Conservation (phyloP, 352 stramenopile species). For the Phytopythium sindhum region DNA sequence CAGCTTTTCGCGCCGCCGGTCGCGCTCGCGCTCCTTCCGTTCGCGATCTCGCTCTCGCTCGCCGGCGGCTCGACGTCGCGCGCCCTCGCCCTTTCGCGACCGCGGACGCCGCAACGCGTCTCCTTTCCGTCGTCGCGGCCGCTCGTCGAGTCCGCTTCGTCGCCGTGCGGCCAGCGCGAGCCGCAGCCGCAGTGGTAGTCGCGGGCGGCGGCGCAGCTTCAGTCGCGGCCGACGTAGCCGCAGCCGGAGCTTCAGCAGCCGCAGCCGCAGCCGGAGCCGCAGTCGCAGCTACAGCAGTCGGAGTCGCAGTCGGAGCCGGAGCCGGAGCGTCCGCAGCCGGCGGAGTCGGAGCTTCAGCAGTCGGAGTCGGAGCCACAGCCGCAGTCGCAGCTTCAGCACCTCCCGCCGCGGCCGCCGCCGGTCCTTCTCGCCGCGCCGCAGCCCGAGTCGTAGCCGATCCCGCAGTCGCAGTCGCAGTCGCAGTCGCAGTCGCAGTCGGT, state of each 20-base stretch:
- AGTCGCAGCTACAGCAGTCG: constrained; percentile 6
- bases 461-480: background rate
- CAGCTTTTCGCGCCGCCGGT: constrained; percentile 17
- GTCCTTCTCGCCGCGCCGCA: constrained; percentile 11
- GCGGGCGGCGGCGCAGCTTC: constrained; percentile 22
- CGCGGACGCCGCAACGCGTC: constrained; percentile 19
- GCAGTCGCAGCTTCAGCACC: constrained; percentile 8
- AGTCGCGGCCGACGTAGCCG: constrained; percentile 16
- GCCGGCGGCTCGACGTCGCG: constrained; percentile 35
- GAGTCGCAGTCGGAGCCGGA: constrained; percentile 11
- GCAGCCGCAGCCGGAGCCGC: constrained; percentile 17
- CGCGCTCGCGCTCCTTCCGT: constrained; percentile 14
- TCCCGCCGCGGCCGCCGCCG: constrained; percentile 17
- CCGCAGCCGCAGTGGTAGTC: constrained; percentile 21
- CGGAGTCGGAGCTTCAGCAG: constrained; percentile 22
- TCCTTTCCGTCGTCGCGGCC: constrained; percentile 20
- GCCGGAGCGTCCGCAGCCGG: constrained; percentile 5
- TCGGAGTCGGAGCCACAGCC: constrained; percentile 20
- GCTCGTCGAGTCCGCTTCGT: constrained; percentile 32
- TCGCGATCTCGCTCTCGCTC: constrained; percentile 18
- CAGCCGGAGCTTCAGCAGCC: constrained; percentile 19
- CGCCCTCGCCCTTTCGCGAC: constrained; percentile 30
- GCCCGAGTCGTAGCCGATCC: constrained; percentile 18
- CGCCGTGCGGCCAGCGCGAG: constrained; percentile 18
- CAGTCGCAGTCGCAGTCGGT: background rate